Conservation (phyloP, 176 grass and related monocot genomes). For the Phragmites australis region DNA sequence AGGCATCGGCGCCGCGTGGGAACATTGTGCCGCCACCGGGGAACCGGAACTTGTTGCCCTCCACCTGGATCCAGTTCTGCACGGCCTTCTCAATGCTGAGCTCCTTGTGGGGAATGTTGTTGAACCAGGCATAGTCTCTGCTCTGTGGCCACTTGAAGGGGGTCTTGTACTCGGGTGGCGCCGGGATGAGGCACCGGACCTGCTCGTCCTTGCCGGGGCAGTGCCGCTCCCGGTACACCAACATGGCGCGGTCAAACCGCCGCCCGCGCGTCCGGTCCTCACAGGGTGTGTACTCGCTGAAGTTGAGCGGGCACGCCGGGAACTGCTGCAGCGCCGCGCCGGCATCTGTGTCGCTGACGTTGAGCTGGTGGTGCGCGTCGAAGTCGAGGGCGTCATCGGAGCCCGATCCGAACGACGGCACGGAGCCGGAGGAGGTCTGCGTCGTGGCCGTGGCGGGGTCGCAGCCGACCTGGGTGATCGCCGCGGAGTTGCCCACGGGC, state of each 20-base stretch:
- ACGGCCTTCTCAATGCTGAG: constrained; percentile 97
- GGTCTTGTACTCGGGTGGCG: constrained; percentile 69
- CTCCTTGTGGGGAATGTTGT: constrained; percentile 97
- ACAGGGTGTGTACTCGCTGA: constrained; percentile 91
- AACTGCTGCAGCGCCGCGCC: constrained; percentile 29
- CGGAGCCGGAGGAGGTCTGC: constrained; percentile 29
- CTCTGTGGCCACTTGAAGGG: constrained; percentile 85
- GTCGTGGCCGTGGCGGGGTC: constrained; percentile 1
- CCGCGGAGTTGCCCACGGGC: constrained; percentile 27
- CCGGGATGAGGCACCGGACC: constrained; percentile 76
- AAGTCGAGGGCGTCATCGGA: constrained; percentile 57
- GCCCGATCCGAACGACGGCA: constrained; percentile 38
- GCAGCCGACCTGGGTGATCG: constrained; percentile 38
- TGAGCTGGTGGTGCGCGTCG: constrained; percentile 69
- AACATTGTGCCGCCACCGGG: constrained; percentile 94
- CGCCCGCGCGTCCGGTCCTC: constrained; percentile 73
- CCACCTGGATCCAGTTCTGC: constrained; percentile 96
- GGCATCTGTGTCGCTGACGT: constrained; percentile 35
- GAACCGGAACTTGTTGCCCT: constrained; percentile 80
- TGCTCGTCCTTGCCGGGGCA: constrained; percentile 76
- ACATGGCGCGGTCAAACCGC: constrained; percentile 64
- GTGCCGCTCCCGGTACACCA: constrained; percentile 84
- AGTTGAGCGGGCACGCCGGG: constrained; percentile 66
- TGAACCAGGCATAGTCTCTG: constrained; percentile 84
- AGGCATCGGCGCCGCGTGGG: constrained; percentile 71